Evolutionary conservation across 768 basidiomycete species (phyloP).

Genomic region (Boletus vermiculosoides): DNA sequence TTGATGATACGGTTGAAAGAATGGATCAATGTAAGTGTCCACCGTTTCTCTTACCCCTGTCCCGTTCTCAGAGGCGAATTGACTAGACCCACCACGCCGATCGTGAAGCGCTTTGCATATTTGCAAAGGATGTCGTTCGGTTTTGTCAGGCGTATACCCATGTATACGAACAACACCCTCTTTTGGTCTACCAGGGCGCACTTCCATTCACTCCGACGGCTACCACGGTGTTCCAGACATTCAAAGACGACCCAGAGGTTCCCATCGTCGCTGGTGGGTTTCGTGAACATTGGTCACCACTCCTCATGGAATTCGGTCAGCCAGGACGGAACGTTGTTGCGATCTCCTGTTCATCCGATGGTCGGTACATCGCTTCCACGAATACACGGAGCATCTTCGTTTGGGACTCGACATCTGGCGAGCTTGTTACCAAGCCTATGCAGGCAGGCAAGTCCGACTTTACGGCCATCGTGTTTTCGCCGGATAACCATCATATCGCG

Average conservation of each 20-base stretch:
- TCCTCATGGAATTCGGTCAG: slow-evolving; percentile 29
- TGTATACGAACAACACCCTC: slow-evolving; percentile 34
- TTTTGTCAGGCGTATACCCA: slow-evolving; percentile 32
- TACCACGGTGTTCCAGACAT: slow-evolving; percentile 24
- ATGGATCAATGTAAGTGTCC: slow-evolving; percentile 25
- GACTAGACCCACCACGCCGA: slow-evolving; percentile 12
- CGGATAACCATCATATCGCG: slow-evolving; percentile 25
- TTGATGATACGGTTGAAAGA: slow-evolving; percentile 25
- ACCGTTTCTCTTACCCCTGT: neutral
- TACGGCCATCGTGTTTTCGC: slow-evolving; percentile 28
- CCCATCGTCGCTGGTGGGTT: slow-evolving; percentile 30
- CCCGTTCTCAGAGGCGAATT: neutral
- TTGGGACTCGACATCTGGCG: slow-evolving; percentile 31
- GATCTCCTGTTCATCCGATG: slow-evolving; percentile 29
- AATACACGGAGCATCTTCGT: slow-evolving; percentile 17
- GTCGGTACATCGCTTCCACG: slow-evolving; percentile 30
- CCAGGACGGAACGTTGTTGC: slow-evolving; percentile 15
- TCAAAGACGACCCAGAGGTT: slow-evolving; percentile 24
- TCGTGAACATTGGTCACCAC: slow-evolving; percentile 31
- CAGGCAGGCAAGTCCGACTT: slow-evolving; percentile 11
- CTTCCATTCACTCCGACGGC: slow-evolving; percentile 33
- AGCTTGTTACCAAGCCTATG: slow-evolving; percentile 23
- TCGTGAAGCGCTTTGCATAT: slow-evolving; percentile 18
- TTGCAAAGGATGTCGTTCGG: slow-evolving; percentile 29
- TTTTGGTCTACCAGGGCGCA: slow-evolving; percentile 32